These are phyloP conservation scores for Triticum urartu DNA, from an alignment of 176 grass and related monocot species.

Conservation along the genomic window DNA sequence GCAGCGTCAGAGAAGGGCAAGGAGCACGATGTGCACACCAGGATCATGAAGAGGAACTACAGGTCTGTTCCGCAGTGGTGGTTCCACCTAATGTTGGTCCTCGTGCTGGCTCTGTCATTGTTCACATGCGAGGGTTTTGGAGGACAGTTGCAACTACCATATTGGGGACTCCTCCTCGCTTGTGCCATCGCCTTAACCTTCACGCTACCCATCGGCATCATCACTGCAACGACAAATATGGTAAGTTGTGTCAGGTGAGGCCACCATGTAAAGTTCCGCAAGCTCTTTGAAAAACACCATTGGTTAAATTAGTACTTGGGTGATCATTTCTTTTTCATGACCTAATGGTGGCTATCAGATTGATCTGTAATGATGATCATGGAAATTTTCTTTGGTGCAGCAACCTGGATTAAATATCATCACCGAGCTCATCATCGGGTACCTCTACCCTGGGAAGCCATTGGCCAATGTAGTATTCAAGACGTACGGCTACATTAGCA, in stretches of 20 bases:
- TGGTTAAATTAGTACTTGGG: background rate
- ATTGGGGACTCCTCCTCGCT: constrained; percentile 77
- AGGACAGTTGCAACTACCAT: constrained; percentile 66
- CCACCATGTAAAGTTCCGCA: background rate
- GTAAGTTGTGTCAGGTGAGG: background rate
- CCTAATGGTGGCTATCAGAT: background rate
- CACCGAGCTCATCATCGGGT: constrained; percentile 85
- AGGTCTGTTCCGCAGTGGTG: background rate
- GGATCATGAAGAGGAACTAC: constrained; percentile 20
- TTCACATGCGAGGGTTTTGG: constrained; percentile 80
- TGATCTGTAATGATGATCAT: background rate
- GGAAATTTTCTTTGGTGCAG: constrained; percentile 21
- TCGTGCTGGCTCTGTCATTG: background rate
- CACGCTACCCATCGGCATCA: constrained; percentile 79
- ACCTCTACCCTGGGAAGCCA: constrained; percentile 72
- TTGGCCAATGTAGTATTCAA: constrained; percentile 90
- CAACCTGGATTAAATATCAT: constrained; percentile 81
- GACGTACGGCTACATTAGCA: constrained; percentile 89
- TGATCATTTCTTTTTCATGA: background rate
- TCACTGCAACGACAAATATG: constrained; percentile 66
- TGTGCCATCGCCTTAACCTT: constrained; percentile 68
- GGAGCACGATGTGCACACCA: constrained; percentile 12
- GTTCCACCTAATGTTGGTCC: constrained; percentile 12
- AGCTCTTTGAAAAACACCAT: background rate
- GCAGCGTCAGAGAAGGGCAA: background rate